These are phyloP conservation scores for Groenewaldozyma salmanticensis DNA, from an alignment of 805 yeast species.

Conservation along the genomic window DNA sequence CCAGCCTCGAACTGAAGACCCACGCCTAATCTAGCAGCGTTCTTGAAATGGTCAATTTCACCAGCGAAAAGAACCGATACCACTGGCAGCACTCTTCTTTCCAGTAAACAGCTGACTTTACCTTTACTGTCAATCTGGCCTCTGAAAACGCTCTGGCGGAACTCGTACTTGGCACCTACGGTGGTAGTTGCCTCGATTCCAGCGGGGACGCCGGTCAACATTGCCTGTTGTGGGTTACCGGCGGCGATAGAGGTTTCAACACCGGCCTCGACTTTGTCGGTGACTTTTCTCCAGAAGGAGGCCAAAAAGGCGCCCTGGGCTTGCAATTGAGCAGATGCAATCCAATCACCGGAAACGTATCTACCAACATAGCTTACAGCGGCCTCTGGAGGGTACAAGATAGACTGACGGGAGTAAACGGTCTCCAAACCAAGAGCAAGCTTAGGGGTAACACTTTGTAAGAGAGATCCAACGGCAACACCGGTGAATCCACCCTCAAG, in stretches of 20 bases:
- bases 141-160: constrained; percentile 91
- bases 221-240: constrained; percentile 44
- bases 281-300: constrained; percentile 88
- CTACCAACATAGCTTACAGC: constrained; percentile 85
- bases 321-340: constrained; percentile 85
- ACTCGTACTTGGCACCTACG: constrained; percentile 94
- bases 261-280: constrained; percentile 71
- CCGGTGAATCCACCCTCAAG: constrained; percentile 74
- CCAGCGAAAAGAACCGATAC: constrained; percentile 82
- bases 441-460: constrained; percentile 79
- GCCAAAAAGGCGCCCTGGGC: constrained; percentile 86
- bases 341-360: constrained; percentile 82
- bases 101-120: constrained; percentile 82
- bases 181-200: constrained; percentile 87
- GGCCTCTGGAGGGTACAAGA: constrained; percentile 80
- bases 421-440: constrained; percentile 89
- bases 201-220: constrained; percentile 74
- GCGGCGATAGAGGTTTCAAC: constrained; percentile 24
- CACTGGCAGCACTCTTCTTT: constrained; percentile 88
- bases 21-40: constrained; percentile 74
- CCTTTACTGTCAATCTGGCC: constrained; percentile 90
- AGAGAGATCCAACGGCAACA: constrained; percentile 81
- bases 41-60: constrained; percentile 81
- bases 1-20: constrained; percentile 96
- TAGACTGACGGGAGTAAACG: constrained; percentile 57